Evolutionary conservation across 768 basidiomycete species (phyloP).

Genomic region (Scleroderma bovista): DNA sequence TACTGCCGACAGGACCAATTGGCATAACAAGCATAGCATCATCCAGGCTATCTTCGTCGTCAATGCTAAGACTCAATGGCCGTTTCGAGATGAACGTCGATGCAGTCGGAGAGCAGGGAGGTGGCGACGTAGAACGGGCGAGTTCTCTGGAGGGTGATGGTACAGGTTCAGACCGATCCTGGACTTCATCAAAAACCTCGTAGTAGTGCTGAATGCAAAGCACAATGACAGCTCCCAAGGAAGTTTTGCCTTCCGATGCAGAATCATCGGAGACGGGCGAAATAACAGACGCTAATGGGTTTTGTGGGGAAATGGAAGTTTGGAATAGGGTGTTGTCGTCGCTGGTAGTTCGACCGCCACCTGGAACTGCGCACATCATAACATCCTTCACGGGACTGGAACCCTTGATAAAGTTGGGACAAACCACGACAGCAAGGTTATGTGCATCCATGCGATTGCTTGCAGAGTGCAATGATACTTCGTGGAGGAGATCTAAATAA

Average conservation of each 20-base stretch:
- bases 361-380: constrained; percentile 65
- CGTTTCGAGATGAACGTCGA: constrained; percentile 11
- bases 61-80: constrained; percentile 29
- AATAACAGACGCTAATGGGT: constrained; percentile 6
- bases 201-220: constrained; percentile 80
- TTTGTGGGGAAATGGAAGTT: constrained; percentile 7
- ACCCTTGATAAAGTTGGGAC: constrained; percentile 74
- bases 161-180: constrained; percentile 61
- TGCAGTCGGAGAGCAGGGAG: constrained; percentile 16
- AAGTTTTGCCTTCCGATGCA: constrained; percentile 45
- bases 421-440: constrained; percentile 75
- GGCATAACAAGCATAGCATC: constrained; percentile 74
- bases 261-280: constrained; percentile 23
- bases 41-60: constrained; percentile 71
- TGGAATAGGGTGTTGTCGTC: constrained; percentile 24
- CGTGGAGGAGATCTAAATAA: constrained; percentile 65
- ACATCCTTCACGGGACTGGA: constrained; percentile 67
- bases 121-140: constrained; percentile 27
- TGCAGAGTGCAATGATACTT: constrained; percentile 62
- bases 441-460: constrained; percentile 78
- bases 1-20: constrained; percentile 40
- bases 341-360: constrained; percentile 34
- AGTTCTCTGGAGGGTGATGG: constrained; percentile 17
- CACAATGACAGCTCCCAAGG: constrained; percentile 66
- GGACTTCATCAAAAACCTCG: constrained; percentile 81